phyloP scores from a whole-genome alignment of 345 rosid species.

The Syzygium grande region DNA sequence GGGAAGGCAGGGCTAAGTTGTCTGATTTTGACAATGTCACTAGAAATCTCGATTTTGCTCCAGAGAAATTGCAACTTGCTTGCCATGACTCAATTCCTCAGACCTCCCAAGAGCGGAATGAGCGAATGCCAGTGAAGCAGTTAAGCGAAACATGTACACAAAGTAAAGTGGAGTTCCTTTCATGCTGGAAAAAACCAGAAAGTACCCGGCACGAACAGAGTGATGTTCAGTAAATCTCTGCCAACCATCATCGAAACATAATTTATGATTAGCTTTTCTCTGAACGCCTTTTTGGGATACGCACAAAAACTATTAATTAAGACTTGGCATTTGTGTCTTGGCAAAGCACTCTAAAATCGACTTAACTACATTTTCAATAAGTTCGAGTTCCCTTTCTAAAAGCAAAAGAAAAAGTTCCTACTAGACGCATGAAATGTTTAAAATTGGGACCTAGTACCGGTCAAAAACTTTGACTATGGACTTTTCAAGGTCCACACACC shows the following conservation, averaged over 20 bases:
- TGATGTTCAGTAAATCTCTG: constrained; percentile 74
- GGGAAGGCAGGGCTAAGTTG: constrained; percentile 9
- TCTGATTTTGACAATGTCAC: constrained; percentile 30
- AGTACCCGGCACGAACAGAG: constrained; percentile 56
- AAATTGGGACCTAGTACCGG: no score
- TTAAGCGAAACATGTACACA: constrained; percentile 62
- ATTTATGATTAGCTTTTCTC: constrained; percentile 52
- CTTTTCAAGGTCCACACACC: no score
- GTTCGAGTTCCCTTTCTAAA: no score
- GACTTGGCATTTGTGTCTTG: no score
- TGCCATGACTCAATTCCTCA: constrained; percentile 31
- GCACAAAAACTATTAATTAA: no score
- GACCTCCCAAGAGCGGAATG: constrained; percentile 27
- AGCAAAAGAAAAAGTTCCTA: no score
- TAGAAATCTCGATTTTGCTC: constrained; percentile 54
- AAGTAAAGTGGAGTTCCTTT: constrained; percentile 66
- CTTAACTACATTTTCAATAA: no score
- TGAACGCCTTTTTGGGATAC: no score
- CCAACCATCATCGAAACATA: constrained; percentile 85
- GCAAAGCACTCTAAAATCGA: no score
- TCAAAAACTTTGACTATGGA: no score
- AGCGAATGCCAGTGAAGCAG: constrained; percentile 66
- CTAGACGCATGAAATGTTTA: no score
- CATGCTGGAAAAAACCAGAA: constrained; percentile 68
- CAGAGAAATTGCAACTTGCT: constrained; percentile 32